These are phyloP conservation scores for Xanthoparmelia taractica DNA, from an alignment of 495 filamentous ascomycete species.

Conservation along the genomic window DNA sequence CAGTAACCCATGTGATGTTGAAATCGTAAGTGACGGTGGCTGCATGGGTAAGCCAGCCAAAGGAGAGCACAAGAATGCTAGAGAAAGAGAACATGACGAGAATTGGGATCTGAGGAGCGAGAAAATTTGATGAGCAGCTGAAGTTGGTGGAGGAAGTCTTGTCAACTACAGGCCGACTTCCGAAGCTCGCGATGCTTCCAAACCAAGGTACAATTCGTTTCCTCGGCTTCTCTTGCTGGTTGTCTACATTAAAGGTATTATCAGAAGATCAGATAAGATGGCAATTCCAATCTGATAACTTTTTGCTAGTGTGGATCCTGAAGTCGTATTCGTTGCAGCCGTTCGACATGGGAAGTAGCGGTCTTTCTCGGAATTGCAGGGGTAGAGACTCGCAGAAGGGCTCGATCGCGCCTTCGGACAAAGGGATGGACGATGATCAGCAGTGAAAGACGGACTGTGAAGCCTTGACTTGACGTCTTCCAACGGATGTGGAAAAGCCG, in stretches of 20 bases:
- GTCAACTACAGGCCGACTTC: background rate
- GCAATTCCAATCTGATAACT: constrained; percentile 21
- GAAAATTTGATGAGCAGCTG: background rate
- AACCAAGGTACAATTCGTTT: background rate
- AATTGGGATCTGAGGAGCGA: background rate
- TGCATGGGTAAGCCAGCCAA: constrained; percentile 27
- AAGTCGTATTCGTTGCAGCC: background rate
- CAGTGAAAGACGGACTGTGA: background rate
- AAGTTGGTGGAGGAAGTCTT: background rate
- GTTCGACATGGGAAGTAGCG: too few relatives aligned
- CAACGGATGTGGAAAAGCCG: background rate
- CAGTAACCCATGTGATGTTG: constrained; percentile 71
- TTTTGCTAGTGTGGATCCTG: constrained; percentile 8
- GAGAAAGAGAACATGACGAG: constrained; percentile 11
- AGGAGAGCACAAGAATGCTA: constrained; percentile 9
- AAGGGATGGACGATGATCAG: background rate
- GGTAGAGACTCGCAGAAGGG: background rate
- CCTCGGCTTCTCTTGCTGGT: background rate
- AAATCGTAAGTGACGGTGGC: constrained; percentile 65
- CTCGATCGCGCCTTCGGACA: background rate
- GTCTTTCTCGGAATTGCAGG: background rate
- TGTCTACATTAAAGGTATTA: background rate
- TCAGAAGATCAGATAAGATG: constrained; percentile 26
- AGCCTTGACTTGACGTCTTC: background rate
- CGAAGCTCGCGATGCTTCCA: background rate